Evolutionary conservation across 495 filamentous ascomycete genomes (phyloP), one percentile per base, ranked within the genome.

Genomic region (Hypoxylon intermedium): DNA sequence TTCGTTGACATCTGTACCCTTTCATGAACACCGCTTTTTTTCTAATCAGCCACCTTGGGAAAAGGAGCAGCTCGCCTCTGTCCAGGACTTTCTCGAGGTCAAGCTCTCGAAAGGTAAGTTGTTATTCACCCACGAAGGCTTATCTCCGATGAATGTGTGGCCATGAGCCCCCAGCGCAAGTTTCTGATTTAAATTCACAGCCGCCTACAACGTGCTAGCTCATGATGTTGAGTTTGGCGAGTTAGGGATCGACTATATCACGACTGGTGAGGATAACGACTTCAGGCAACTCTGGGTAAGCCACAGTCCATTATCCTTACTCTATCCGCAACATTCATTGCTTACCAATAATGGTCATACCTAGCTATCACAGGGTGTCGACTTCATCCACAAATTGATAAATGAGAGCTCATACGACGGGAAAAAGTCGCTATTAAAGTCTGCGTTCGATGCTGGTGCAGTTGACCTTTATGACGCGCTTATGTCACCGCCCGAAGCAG

Each of bases 381-480:
- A 48, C 36, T 57, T 48, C 43, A 42, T 48, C 44, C 36, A 48
- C 44, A 57, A 24, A 47, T 42, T 57, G 53, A 57, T 42, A 26
- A 48, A 16, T 45, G 53, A 57, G 53, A 57, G 34, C 36, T 57
- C 53, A 48, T 57, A 57, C 53, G 53, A 57, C 31, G 44, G 24
- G 21, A 57, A 57, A 42, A 57, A 57, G 53, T 21, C 43, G 21
- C 43, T 57, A 57, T 42, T 57, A 57, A 57, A 57, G 43, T 57
- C 53, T 48, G 44, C 43, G 34, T 57, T 57, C 44, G 16, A n/a
- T 57, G 44, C 24, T 49, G 43, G 44, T 23, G n/a, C 16, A 23
- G 53, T 26, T 36, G 44, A 57, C 28, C 53, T 57, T 42, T 57
- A 42, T 44, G 30, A 57, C 5, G 23, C 43, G 53, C 53, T 57